Evolutionary conservation across 2,329 filamentous ascomycete species (phyloP), one percentile per base, ranked within the genome.

Genomic region (Fusarium setosum): DNA sequence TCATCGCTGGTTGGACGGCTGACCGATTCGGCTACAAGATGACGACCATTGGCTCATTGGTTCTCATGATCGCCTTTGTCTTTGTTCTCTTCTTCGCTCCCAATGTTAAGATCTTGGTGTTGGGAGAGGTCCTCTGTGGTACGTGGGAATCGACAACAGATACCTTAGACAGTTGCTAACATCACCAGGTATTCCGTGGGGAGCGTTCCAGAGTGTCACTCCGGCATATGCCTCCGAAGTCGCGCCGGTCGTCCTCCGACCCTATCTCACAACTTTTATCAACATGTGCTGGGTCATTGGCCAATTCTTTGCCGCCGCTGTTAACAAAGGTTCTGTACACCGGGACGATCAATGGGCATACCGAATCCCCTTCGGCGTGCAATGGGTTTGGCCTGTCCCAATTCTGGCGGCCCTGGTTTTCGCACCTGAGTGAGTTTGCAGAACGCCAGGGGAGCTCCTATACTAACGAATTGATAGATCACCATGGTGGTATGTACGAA

Each of bases 281-380:
- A 88, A 87, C 63, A 79, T 87, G 73, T 87, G 84, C 64, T 87
- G 84, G 82, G 83, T 85, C 4, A 82, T 86, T 45, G 85, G 85
- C 1, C 84, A 87, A 61, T 79, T 88, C 63, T 78, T 85, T 42
- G 79, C 80, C 1, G 79, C 81, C 1, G 82, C 80, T 0, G 82
- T 86, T 12, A 80, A 83, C 60, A 79, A 79, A 32, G 78, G 74
- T 6, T 79, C 83, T 5, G 71, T 81, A 9, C 61, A 70, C 20
- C 73, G 77, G 2, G 62, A 71, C 1, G 79, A 81, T 21, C 63
- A 84, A 45, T 84, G 83, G 82, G 79, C 81, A 1, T 86, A 84
- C 65, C 78, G 78, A 4, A 83, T 81, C 34, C 83, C 84, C 1
- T 86, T 84, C 59, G 83, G 75, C 15, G 70, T 86, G 7, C 84